Percentiles rank a stretch among this genome's conserved stretches.
Evolutionary conservation across 176 grass and related monocot species (phyloP).

Genomic region (Pontederia crassipes): DNA sequence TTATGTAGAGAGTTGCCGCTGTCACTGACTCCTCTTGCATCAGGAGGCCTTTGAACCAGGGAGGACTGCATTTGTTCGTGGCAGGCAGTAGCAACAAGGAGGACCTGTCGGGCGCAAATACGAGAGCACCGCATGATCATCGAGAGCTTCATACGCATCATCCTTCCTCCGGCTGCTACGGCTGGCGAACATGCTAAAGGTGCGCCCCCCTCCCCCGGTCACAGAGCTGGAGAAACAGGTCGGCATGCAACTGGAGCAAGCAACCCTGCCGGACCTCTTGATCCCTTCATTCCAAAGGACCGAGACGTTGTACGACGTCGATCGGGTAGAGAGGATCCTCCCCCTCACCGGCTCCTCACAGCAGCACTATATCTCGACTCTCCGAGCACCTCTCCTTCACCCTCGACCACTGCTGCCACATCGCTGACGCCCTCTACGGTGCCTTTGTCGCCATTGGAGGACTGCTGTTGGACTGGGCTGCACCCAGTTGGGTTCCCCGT

Average conservation of each 20-base stretch:
- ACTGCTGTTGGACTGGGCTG: too few species aligned
- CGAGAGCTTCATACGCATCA: constrained; percentile 97
- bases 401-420: too few species aligned
- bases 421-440: too few species aligned
- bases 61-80: constrained; percentile 70
- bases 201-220: constrained; percentile 67
- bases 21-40: too few species aligned
- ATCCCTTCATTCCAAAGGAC: constrained; percentile 56
- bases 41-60: constrained; percentile 29
- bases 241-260: constrained; percentile 96
- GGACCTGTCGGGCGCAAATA: constrained; percentile 31
- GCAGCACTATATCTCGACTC: too few species aligned
- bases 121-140: constrained; percentile 95
- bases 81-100: constrained; percentile 49
- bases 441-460: too few species aligned
- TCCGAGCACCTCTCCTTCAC: too few species aligned
- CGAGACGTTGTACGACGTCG: constrained; percentile 80
- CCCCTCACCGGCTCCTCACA: too few species aligned
- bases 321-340: constrained; percentile 80
- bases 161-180: constrained; percentile 72
- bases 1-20: too few species aligned
- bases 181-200: constrained; percentile 69
- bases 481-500: too few species aligned
- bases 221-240: constrained; percentile 93
- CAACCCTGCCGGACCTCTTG: constrained; percentile 45